Percentiles rank a stretch among this genome's conserved stretches.
Conservation (phyloP, 2,329 filamentous ascomycete species). For the Pseudogymnoascus sp. region DNA sequence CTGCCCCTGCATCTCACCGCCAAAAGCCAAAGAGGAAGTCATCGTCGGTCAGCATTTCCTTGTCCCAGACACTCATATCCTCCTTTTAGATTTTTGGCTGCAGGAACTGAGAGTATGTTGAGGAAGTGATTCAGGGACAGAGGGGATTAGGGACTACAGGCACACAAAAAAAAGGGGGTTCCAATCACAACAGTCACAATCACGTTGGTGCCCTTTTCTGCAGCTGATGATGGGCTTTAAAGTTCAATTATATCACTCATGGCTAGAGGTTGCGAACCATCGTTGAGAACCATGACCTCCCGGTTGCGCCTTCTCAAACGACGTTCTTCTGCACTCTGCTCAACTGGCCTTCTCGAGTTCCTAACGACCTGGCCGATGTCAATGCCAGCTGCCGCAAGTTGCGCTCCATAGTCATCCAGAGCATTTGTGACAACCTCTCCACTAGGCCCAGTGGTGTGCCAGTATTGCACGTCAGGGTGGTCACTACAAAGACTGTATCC, state of each 20-base stretch:
- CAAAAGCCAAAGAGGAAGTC: background rate
- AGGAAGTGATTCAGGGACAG: background rate
- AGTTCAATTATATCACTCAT: slow-evolving; percentile 69
- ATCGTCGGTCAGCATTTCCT: slow-evolving; percentile 1
- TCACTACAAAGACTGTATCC: background rate
- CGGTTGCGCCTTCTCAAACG: slow-evolving; percentile 65
- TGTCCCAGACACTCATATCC: background rate
- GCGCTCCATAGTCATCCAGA: slow-evolving; percentile 1
- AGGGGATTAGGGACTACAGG: background rate
- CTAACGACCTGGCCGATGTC: slow-evolving; percentile 20
- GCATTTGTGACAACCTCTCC: background rate
- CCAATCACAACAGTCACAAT: background rate
- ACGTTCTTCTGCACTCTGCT: slow-evolving; percentile 58
- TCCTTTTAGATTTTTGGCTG: background rate
- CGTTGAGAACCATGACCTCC: slow-evolving; percentile 85
- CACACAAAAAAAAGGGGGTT: background rate
- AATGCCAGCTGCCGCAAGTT: slow-evolving; percentile 19
- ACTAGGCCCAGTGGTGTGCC: background rate
- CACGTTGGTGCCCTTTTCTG: background rate
- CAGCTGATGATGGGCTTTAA: background rate
- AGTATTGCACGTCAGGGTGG: background rate
- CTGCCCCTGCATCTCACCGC: slow-evolving; percentile 8
- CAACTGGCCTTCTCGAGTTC: slow-evolving; percentile 32
- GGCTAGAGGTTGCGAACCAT: slow-evolving; percentile 66
- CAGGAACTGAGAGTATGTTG: background rate